Conservation (phyloP, 805 yeast species). For the Kregervanrija delftensis region DNA sequence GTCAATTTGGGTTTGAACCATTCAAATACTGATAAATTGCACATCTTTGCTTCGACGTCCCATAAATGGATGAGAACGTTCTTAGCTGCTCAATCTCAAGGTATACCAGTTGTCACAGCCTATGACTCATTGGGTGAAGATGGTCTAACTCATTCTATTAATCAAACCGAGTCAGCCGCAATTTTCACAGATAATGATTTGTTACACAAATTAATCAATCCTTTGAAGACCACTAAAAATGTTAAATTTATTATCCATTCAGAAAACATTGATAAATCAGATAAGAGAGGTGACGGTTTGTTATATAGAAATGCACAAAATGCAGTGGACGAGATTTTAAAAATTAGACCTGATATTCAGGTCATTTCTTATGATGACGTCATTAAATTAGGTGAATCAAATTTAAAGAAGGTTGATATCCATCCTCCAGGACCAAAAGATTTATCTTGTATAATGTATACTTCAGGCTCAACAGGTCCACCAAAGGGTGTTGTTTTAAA, state of each 20-base stretch:
- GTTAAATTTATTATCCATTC: constrained; percentile 68
- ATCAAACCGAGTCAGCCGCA: constrained; percentile 72
- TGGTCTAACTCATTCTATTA: constrained; percentile 80
- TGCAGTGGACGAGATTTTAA: constrained; percentile 53
- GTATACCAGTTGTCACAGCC: constrained; percentile 87
- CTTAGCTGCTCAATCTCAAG: constrained; percentile 69
- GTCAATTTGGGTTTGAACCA: constrained; percentile 66
- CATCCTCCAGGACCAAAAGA: constrained; percentile 50
- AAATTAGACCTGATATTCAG: constrained; percentile 70
- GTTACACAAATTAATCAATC: constrained; percentile 58
- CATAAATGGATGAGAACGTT: constrained; percentile 87
- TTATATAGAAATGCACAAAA: constrained; percentile 48
- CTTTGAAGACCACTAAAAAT: constrained; percentile 55
- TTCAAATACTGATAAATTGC: constrained; percentile 52
- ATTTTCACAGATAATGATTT: constrained; percentile 80
- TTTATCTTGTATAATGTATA: constrained; percentile 73
- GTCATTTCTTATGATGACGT: constrained; percentile 62
- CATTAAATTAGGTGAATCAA: constrained; percentile 51
- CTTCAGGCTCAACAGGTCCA: constrained; percentile 80
- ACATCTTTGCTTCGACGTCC: constrained; percentile 84
- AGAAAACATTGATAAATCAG: constrained; percentile 53
- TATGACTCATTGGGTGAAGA: constrained; percentile 90
- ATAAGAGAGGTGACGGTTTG: constrained; percentile 57
- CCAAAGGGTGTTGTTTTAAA: constrained; percentile 78
- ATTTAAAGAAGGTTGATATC: constrained; percentile 32